These are phyloP conservation scores for Euphrasia confusa DNA, from an alignment of 257 asterid species.

Conservation along the genomic window DNA sequence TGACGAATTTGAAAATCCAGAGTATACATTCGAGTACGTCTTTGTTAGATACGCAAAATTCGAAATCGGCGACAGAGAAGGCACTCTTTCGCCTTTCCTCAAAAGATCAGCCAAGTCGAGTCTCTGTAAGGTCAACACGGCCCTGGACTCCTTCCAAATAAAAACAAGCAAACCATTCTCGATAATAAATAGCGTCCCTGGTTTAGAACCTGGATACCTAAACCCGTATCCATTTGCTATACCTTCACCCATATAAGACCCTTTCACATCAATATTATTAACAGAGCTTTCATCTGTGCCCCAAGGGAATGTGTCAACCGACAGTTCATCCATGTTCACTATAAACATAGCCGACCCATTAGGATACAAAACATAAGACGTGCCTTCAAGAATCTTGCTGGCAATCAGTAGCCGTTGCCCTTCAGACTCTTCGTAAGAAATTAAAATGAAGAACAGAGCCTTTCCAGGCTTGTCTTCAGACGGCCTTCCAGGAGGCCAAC, in stretches of 20 bases:
- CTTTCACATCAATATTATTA: constrained; percentile 40
- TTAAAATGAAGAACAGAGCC: constrained; percentile 66
- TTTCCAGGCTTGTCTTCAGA: constrained; percentile 73
- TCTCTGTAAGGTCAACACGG: constrained; percentile 74
- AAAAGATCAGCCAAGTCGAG: constrained; percentile 60
- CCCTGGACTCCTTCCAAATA: constrained; percentile 74
- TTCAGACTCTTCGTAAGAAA: constrained; percentile 74
- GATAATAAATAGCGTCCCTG: constrained; percentile 77
- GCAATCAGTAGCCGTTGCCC: constrained; percentile 60
- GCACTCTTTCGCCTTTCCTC: constrained; percentile 75
- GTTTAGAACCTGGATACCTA: constrained; percentile 87
- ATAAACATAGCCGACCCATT: constrained; percentile 93
- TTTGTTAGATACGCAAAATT: constrained; percentile 76
- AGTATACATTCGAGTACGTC: constrained; percentile 77
- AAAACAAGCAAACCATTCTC: constrained; percentile 66
- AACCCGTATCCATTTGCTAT: constrained; percentile 88
- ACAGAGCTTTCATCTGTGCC: constrained; percentile 46
- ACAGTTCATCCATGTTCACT: constrained; percentile 51
- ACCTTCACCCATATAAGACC: constrained; percentile 71
- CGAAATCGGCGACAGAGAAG: constrained; percentile 67
- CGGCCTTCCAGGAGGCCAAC: constrained; percentile 83
- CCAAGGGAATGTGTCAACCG: constrained; percentile 72
- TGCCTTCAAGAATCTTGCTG: constrained; percentile 83
- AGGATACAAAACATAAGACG: constrained; percentile 78
- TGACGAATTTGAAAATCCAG: constrained; percentile 60